A percentile compares a stretch with the other conserved stretches of the same genome.
phyloP scores from a whole-genome alignment of 352 stramenopile genomes.

The Phytophthora sp. region DNA sequence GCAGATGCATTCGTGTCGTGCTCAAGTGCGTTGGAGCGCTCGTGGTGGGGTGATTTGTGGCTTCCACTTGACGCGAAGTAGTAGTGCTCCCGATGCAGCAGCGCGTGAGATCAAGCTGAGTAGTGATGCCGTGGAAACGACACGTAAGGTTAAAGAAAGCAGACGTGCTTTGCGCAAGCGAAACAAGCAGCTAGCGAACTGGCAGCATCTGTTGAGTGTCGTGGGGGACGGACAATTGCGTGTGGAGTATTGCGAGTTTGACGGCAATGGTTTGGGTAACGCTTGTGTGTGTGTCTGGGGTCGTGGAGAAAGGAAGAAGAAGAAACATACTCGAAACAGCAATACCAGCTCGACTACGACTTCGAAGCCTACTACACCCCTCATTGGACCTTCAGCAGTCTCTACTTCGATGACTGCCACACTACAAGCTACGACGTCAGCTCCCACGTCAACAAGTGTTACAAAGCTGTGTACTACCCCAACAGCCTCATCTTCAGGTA shows the following conservation, averaged over 20 bases:
- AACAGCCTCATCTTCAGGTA: background rate
- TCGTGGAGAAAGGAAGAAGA: slow-evolving; percentile 36
- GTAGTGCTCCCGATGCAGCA: slow-evolving; percentile 19
- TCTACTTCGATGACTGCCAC: slow-evolving; percentile 12
- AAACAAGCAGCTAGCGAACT: slow-evolving; percentile 41
- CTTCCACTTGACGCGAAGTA: slow-evolving; percentile 63
- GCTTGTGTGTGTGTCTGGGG: slow-evolving; percentile 69
- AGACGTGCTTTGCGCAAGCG: slow-evolving; percentile 19
- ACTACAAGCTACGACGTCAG: background rate
- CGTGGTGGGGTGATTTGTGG: slow-evolving; percentile 66
- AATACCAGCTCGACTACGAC: background rate
- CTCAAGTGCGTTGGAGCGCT: slow-evolving; percentile 64
- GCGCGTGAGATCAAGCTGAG: slow-evolving; percentile 26
- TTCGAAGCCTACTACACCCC: slow-evolving; percentile 4
- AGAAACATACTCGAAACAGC: slow-evolving; percentile 5
- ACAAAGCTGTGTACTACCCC: background rate
- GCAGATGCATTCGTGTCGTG: slow-evolving; percentile 57
- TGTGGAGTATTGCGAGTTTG: slow-evolving; percentile 73
- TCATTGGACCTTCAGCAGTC: slow-evolving; percentile 2
- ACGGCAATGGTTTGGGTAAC: slow-evolving; percentile 67
- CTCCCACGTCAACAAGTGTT: background rate
- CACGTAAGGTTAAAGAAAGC: slow-evolving; percentile 21
- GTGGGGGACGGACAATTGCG: slow-evolving; percentile 49
- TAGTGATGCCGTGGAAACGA: slow-evolving; percentile 14
- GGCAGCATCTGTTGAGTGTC: slow-evolving; percentile 71